Base-by-base conservation (phyloP, 768 basidiomycete species). In the Strobilomyces echinocephalus region DNA sequence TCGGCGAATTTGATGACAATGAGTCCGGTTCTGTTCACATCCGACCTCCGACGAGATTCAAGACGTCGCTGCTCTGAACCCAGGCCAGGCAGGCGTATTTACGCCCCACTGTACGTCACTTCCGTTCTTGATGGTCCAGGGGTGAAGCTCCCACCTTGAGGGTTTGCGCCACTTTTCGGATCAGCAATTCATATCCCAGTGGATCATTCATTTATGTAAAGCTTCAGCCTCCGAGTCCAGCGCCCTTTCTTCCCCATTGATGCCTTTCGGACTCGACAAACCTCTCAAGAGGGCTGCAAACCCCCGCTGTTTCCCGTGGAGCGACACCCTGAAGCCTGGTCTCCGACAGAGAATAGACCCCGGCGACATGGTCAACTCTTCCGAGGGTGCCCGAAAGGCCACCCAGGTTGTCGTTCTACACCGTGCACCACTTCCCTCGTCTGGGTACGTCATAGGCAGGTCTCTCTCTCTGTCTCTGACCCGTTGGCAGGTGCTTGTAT, bases 371-470 rank as follows among this genome's bases (percentile, higher is more conserved):
- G 54, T 41, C 36, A 45, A 39, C n/a, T 14, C 16, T 18, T 55
- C 2, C n/a, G 49, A 60, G 36, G 15, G 24, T 20, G 49, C 49
- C 2, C 51, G 36, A 24, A 53, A 50, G 31, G 49, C 54, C 18
- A 60, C 64, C 1, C 56, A 40, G 28, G 49, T 59, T 44, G 31
- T 65, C 28, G 11, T 38, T 15, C 40, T 49, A 16, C 53, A 55
- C 30, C 67, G 68, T 26, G 58, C 59, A 44, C 68, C 66, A 20
- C 60, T 67, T 42, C 66, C 6, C 61, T 67, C 11, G 42, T 43
- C 20, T 67, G 66, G 66, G 66, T 69, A 40, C 20, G 66, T 53
- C 40, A 15, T 28, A 31, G 5, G 21, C 21, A 20, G 1, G 12
- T 21, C 9, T 26, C 20, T 8, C 8, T 2, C 35, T 31, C 21